Evolutionary conservation across 208 protist genomes (phyloP).

Genomic region (Jaenimonas drosophilae): DNA sequence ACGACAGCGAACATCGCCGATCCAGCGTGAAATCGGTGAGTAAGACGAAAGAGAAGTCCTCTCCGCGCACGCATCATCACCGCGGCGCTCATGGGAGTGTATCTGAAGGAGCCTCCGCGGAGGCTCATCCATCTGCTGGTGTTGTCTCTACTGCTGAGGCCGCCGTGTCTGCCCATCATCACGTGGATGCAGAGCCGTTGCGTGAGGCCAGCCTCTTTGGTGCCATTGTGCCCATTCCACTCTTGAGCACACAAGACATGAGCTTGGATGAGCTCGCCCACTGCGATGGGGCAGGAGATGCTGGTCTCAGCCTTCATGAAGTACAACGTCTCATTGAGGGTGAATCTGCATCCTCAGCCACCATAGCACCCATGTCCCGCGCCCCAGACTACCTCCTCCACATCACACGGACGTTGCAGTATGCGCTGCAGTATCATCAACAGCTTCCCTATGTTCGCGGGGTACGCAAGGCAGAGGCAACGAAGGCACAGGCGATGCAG

Average conservation of each 20-base stretch:
- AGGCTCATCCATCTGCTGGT: neutral
- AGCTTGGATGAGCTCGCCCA: constrained; percentile 58
- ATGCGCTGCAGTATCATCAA: constrained; percentile 34
- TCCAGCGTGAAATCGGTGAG: no score
- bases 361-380: constrained; percentile 1
- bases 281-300: no score
- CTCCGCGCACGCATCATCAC: no score
- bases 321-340: no score
- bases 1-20: neutral
- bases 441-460: constrained; percentile 23
- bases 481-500: constrained; percentile 30
- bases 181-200: neutral
- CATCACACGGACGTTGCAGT: constrained; percentile 25
- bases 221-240: constrained; percentile 31
- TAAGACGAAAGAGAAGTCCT: no score
- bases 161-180: neutral
- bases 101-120: no score
- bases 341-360: neutral
- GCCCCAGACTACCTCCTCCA: constrained; percentile 26
- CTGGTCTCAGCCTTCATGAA: no score
- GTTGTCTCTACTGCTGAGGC: neutral
- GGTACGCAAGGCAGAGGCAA: constrained; percentile 30
- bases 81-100: no score
- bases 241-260: constrained; percentile 59
- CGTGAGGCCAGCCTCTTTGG: constrained; percentile 9